Evolutionary conservation across 768 basidiomycete species (phyloP).

Genomic region (Polyporus arcularius): DNA sequence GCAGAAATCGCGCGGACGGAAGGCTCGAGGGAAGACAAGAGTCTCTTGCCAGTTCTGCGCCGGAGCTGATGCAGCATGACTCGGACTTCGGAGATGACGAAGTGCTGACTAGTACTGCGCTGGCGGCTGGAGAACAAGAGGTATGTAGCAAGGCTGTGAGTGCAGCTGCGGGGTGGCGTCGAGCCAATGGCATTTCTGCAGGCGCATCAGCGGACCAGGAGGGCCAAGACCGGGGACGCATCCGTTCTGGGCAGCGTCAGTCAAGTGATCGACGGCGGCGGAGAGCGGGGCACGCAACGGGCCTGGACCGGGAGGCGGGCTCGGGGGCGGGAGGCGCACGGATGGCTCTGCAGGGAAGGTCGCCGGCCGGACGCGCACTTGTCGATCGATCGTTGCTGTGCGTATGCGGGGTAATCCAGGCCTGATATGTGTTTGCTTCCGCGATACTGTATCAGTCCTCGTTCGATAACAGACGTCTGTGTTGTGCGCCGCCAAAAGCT

Average conservation of each 20-base stretch:
- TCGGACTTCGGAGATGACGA: not conserved
- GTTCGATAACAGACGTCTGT: not conserved
- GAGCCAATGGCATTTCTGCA: not conserved
- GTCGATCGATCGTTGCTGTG: slow-evolving; percentile 12
- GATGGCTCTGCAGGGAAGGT: slow-evolving; percentile 10
- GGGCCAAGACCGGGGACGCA: not conserved
- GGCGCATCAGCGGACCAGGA: not conserved
- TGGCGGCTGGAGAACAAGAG: no score
- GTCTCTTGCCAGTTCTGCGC: not conserved
- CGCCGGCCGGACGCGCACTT: slow-evolving; percentile 4
- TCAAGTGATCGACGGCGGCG: not conserved
- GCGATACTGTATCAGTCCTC: not conserved
- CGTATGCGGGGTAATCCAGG: slow-evolving; percentile 11
- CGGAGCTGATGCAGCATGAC: not conserved
- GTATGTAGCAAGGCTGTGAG: no score
- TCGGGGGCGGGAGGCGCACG: slow-evolving; percentile 1
- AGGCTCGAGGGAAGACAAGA: not conserved
- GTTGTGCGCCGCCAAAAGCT: not conserved
- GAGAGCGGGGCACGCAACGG: not conserved
- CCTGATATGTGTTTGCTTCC: slow-evolving; percentile 12
- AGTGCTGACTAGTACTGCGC: no score
- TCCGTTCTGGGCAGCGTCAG: not conserved
- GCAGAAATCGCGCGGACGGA: slow-evolving; percentile 1
- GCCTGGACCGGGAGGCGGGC: not conserved
- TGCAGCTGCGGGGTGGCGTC: no score